These are phyloP conservation scores for Chaetomium globosum DNA, from an alignment of 2,329 filamentous ascomycete species.

Conservation along the genomic window DNA sequence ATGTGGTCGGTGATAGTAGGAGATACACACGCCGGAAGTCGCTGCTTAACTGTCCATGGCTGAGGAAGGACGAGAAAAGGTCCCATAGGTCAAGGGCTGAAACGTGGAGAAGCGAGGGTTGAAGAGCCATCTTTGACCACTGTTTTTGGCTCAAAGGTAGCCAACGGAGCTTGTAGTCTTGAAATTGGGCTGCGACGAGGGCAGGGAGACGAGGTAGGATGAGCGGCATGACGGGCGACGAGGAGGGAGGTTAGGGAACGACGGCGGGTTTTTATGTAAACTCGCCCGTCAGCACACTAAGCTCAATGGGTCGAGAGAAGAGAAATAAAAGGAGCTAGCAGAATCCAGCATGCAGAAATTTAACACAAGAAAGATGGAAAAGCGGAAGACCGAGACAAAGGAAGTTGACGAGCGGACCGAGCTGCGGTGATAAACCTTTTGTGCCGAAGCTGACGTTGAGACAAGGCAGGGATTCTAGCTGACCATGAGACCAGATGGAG, in stretches of 20 bases:
- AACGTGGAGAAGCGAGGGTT: slow-evolving; percentile 31
- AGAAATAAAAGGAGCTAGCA: slow-evolving; percentile 8
- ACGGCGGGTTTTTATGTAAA: slow-evolving; percentile 24
- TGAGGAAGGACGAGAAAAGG: slow-evolving; percentile 34
- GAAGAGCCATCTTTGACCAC: slow-evolving; percentile 33
- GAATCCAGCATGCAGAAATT: slow-evolving; percentile 3
- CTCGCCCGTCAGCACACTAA: slow-evolving; percentile 28
- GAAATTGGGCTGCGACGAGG: slow-evolving; percentile 25
- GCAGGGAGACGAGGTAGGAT: slow-evolving; percentile 34
- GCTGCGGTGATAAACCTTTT: slow-evolving; percentile 30
- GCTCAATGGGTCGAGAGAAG: slow-evolving; percentile 14
- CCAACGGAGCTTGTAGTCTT: slow-evolving; percentile 27
- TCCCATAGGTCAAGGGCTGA: slow-evolving; percentile 31
- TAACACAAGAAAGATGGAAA: slow-evolving; percentile 21
- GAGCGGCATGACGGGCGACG: slow-evolving; percentile 32
- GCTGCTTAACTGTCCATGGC: slow-evolving; percentile 29
- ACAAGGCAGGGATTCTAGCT: slow-evolving; percentile 13
- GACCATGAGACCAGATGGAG: slow-evolving; percentile 27
- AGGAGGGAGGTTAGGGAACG: slow-evolving; percentile 17
- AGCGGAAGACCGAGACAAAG: slow-evolving; percentile 22
- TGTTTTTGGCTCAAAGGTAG: slow-evolving; percentile 25
- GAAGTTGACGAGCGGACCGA: neutral
- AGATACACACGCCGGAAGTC: slow-evolving; percentile 24
- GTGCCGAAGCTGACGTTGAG: slow-evolving; percentile 11
- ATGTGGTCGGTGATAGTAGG: slow-evolving; percentile 49